phyloP scores from a whole-genome alignment of 108 stramenopile species.

The Cyclotella baltica region DNA sequence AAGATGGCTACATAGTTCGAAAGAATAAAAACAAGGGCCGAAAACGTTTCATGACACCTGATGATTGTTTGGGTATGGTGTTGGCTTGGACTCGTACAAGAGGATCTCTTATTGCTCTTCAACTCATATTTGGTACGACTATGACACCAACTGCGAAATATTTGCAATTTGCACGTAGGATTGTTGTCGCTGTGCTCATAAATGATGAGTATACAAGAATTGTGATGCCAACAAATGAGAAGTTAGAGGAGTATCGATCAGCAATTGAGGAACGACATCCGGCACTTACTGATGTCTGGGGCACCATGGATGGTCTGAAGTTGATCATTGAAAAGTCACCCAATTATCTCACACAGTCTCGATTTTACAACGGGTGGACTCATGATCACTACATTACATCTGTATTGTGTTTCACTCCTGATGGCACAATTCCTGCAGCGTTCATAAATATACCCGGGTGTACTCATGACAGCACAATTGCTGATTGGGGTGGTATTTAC shows the following conservation, averaged over 20 bases:
- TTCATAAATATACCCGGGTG: conserved; percentile 39
- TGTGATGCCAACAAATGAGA: not conserved
- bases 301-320: not conserved
- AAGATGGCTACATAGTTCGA: not conserved
- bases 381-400: conserved; percentile 17
- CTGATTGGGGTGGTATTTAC: conserved; percentile 45
- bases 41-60: not conserved
- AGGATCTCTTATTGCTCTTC: not conserved
- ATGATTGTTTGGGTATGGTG: not conserved
- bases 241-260: not conserved
- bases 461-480: conserved; percentile 38
- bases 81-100: not conserved
- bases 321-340: not conserved
- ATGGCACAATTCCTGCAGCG: conserved; percentile 40
- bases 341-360: not conserved
- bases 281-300: not conserved
- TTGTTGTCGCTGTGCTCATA: not conserved
- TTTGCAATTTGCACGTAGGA: not conserved
- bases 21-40: not conserved
- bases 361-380: not conserved
- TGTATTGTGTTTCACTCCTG: conserved; percentile 49
- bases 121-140: not conserved
- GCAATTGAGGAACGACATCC: not conserved
- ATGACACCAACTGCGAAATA: not conserved
- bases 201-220: not conserved